Percentiles rank a stretch among this genome's conserved stretches.
Evolutionary conservation across 257 asterid species (phyloP).

Genomic region (Solanum chilense): DNA sequence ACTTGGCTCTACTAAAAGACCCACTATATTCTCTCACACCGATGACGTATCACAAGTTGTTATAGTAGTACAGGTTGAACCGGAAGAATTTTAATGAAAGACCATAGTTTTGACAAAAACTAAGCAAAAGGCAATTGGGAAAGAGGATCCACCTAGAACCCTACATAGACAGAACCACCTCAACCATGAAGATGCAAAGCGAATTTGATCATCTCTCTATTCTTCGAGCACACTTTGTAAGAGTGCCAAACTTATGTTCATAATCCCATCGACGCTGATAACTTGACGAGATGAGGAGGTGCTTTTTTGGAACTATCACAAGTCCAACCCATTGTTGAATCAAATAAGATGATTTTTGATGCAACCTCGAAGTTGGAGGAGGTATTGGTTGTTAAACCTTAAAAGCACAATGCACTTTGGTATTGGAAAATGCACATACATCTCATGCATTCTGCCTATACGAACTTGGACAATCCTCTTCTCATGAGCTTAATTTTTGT

Average conservation of each 20-base stretch:
- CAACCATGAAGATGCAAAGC: conserved; percentile 41
- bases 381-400: conserved; percentile 56
- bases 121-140: not conserved
- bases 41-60: not conserved
- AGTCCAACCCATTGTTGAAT: conserved; percentile 59
- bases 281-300: conserved; percentile 87
- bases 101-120: not conserved
- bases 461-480: too few species aligned
- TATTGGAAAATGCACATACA: conserved; percentile 81
- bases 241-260: conserved; percentile 54
- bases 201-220: conserved; percentile 71
- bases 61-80: not conserved
- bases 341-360: conserved; percentile 66
- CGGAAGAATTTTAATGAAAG: not conserved
- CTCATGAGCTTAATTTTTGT: not conserved
- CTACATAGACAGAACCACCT: not conserved
- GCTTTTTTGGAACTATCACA: conserved; percentile 75
- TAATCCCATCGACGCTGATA: conserved; percentile 76
- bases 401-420: conserved; percentile 70
- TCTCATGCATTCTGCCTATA: conserved; percentile 37
- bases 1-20: not conserved
- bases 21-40: not conserved
- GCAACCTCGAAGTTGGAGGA: conserved; percentile 77
- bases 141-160: not conserved
- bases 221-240: conserved; percentile 80